phyloP scores from a whole-genome alignment of 208 protist species.

The Vickermania ingenoplastis region DNA sequence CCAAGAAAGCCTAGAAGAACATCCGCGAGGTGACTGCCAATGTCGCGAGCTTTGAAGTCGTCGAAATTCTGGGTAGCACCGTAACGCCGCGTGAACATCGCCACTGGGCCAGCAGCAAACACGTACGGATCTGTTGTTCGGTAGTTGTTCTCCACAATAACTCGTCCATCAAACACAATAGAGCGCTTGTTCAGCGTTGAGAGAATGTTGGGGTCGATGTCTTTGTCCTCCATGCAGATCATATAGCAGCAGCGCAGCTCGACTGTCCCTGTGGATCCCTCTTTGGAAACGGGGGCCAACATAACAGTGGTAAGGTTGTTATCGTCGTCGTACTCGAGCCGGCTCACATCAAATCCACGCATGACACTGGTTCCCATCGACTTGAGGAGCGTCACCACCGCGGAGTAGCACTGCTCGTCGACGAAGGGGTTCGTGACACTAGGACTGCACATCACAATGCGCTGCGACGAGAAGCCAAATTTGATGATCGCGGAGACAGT shows the following conservation, averaged over 20 bases:
- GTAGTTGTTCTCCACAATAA: slow-evolving; percentile 87
- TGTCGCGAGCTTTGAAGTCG: slow-evolving; percentile 72
- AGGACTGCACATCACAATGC: slow-evolving; percentile 65
- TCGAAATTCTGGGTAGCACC: slow-evolving; percentile 78
- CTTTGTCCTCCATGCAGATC: slow-evolving; percentile 80
- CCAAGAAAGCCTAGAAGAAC: slow-evolving; percentile 72
- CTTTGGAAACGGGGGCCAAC: slow-evolving; percentile 35
- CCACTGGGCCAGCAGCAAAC: slow-evolving; percentile 83
- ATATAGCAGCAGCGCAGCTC: slow-evolving; percentile 80
- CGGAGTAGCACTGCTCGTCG: slow-evolving; percentile 40
- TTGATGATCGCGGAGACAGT: slow-evolving; percentile 50
- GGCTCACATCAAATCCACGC: slow-evolving; percentile 59
- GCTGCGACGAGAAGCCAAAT: slow-evolving; percentile 65
- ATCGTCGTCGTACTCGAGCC: slow-evolving; percentile 84
- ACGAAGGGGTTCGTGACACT: slow-evolving; percentile 26
- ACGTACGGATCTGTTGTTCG: slow-evolving; percentile 75
- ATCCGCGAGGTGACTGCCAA: slow-evolving; percentile 61
- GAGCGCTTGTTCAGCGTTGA: slow-evolving; percentile 83
- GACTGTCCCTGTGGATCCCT: slow-evolving; percentile 32
- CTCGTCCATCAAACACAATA: slow-evolving; percentile 90
- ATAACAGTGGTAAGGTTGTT: slow-evolving; percentile 60
- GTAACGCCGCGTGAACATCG: slow-evolving; percentile 90
- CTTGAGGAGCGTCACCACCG: slow-evolving; percentile 44
- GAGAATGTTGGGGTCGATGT: slow-evolving; percentile 84
- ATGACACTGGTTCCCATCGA: slow-evolving; percentile 73